Evolutionary conservation across 75 land plant genomes (phyloP).

Genomic region (Azolla pinnata): DNA sequence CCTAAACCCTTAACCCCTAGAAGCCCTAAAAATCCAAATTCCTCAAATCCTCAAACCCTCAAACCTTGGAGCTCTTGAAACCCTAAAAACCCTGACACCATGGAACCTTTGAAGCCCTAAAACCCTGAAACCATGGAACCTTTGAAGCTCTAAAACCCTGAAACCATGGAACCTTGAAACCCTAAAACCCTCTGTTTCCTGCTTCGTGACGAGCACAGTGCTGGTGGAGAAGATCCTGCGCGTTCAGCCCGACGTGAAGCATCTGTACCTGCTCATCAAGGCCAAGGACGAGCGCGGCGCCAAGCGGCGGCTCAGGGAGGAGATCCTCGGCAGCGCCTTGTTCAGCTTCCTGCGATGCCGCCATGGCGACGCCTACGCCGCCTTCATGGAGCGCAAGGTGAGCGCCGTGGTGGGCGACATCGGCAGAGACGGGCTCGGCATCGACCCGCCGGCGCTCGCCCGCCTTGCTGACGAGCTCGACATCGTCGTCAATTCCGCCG

Average conservation of each 20-base stretch:
- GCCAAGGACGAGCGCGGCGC: conserved; percentile 51
- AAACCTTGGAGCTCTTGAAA: too few relatives aligned
- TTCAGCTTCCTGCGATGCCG: not conserved
- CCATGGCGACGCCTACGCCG: not conserved
- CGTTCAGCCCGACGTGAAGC: conserved; percentile 63
- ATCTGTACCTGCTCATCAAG: conserved; percentile 64
- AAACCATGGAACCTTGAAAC: too few relatives aligned
- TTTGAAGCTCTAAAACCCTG: too few relatives aligned
- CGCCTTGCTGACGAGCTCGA: conserved; percentile 48
- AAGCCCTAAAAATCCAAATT: too few relatives aligned
- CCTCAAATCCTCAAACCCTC: too few relatives aligned
- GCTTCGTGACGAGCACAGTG: conserved; percentile 26
- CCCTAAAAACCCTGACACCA: too few relatives aligned
- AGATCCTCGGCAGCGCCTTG: conserved; percentile 17
- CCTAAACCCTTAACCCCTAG: too few relatives aligned
- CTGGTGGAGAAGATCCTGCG: conserved; percentile 82
- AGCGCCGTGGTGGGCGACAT: conserved; percentile 70
- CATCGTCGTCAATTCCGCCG: conserved; percentile 75
- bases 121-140: too few relatives aligned
- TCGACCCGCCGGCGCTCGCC: conserved; percentile 25
- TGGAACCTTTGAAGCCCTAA: too few relatives aligned
- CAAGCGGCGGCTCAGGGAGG: conserved; percentile 44
- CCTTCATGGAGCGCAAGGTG: conserved; percentile 18
- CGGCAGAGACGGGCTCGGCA: conserved; percentile 43
- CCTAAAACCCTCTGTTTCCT: not conserved